phyloP scores from a whole-genome alignment of 2,329 filamentous ascomycete species.

The Coniochaeta sp. region DNA sequence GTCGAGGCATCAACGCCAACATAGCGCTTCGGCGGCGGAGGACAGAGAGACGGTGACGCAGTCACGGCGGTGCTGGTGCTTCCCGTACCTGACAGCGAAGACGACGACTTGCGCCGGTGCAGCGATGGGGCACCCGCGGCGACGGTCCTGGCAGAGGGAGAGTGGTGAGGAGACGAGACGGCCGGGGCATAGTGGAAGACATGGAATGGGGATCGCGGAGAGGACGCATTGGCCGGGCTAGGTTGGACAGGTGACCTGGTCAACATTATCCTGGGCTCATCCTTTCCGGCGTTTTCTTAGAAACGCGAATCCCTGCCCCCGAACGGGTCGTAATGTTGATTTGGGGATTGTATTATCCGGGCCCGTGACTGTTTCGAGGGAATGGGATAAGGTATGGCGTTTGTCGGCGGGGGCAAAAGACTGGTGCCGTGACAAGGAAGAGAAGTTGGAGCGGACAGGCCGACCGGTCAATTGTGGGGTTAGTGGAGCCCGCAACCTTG shows the following conservation, averaged over 20 bases:
- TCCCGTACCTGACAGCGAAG: slow-evolving; percentile 8
- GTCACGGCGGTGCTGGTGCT: slow-evolving; percentile 12
- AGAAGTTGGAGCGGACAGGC: neutral
- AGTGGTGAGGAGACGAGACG: slow-evolving; percentile 32
- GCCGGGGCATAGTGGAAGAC: slow-evolving; percentile 39
- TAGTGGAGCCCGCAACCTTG: neutral
- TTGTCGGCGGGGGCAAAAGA: neutral
- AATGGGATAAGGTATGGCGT: neutral
- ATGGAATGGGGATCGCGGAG: slow-evolving; percentile 33
- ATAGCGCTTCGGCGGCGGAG: slow-evolving; percentile 29
- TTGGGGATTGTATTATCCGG: neutral
- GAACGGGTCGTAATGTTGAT: neutral
- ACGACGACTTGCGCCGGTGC: slow-evolving; percentile 14
- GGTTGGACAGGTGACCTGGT: slow-evolving; percentile 47
- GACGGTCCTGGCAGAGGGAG: slow-evolving; percentile 30
- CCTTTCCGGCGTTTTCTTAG: slow-evolving; percentile 22
- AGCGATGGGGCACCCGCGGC: slow-evolving; percentile 13
- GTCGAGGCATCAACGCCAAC: slow-evolving; percentile 39
- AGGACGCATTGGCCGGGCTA: slow-evolving; percentile 41
- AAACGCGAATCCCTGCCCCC: neutral
- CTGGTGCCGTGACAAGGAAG: neutral
- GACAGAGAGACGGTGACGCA: slow-evolving; percentile 4
- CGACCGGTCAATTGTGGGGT: neutral
- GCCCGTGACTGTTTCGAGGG: neutral
- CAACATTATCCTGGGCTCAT: slow-evolving; percentile 51